Evolutionary conservation across 352 stramenopile species (phyloP), one percentile per base, ranked within the genome.

Genomic region (Globisporangium orthogonon): DNA sequence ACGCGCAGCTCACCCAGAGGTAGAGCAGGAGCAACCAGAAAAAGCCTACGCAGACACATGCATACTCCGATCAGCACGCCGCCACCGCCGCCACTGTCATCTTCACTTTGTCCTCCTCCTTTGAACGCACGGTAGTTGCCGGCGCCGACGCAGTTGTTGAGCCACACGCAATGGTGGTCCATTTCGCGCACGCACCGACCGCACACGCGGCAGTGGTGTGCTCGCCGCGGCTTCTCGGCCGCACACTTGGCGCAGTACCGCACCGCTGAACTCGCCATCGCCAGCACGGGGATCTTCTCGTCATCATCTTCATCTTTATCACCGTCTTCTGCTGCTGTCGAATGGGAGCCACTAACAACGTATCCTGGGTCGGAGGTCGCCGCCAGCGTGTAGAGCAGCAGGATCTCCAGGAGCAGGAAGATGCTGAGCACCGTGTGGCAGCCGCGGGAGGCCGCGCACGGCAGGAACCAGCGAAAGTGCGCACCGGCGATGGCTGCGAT

Each of bases 121-220:
- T 18, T 23, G 23, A 23, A 71, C 73, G 11, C 61, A 83, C 74
- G 48, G 78, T 98, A 97, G 77, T 98, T 99, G 61, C 89, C 80
- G 65, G 97, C 95, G 40, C 95, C 96, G 30, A 99, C 88, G 66
- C 95, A 98, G 76, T 98, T 98, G 75, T 98, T 98, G 18, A 98
- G 82, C 95, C 95, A 99, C 9, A 94, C 94, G 65, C 95, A 98
- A 67, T 98, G 93, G 87, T 98, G 96, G 73, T 99, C 96, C 94
- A 99, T 98, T 71, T 97, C 94, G 59, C 95, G 86, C 35, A 98
- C 86, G 54, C 92, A 98, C 56, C 79, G 64, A 52, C 84, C 74
- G 73, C 91, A 98, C 35, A 97, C 74, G 33, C 74, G 76, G 67
- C 78, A 89, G 52, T 89, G 78, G 54, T 89, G 76, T 28, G 76